These are phyloP conservation scores for Penicillium sp. DNA, from an alignment of 2,329 filamentous ascomycete genomes.

Conservation along the genomic window DNA sequence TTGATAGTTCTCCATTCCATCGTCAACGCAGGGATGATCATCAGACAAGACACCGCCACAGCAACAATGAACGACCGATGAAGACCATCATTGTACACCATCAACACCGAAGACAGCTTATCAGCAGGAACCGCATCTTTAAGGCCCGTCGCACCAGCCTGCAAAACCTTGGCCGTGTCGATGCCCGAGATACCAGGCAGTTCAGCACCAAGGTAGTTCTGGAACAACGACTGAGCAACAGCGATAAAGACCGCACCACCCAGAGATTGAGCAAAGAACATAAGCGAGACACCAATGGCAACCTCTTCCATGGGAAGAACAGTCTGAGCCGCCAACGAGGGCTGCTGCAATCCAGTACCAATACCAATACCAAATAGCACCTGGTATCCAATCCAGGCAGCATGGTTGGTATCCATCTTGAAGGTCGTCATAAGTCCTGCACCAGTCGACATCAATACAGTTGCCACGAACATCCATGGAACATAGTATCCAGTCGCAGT, in stretches of 20 bases:
- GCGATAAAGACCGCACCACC: slow-evolving; percentile 21
- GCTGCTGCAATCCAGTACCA: slow-evolving; percentile 20
- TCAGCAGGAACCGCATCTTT: slow-evolving; percentile 7
- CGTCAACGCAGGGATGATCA: slow-evolving; percentile 12
- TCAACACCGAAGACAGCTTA: slow-evolving; percentile 15
- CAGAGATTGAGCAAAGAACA: slow-evolving; percentile 22
- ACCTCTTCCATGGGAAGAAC: slow-evolving; percentile 16
- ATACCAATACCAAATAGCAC: slow-evolving; percentile 21
- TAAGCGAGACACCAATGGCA: slow-evolving; percentile 18
- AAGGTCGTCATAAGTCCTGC: slow-evolving; percentile 22
- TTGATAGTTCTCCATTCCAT: slow-evolving; percentile 20
- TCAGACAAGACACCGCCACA: slow-evolving; percentile 14
- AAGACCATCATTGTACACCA: slow-evolving; percentile 18
- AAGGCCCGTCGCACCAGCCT: slow-evolving; percentile 16
- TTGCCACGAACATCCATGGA: slow-evolving; percentile 39
- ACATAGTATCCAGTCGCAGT: slow-evolving; percentile 43
- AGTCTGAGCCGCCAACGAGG: slow-evolving; percentile 19
- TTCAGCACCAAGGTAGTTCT: slow-evolving; percentile 13
- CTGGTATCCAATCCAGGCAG: slow-evolving; percentile 24
- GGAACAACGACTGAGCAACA: slow-evolving; percentile 20
- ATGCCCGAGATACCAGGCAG: slow-evolving; percentile 15
- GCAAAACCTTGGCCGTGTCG: slow-evolving; percentile 8
- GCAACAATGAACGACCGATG: slow-evolving; percentile 16
- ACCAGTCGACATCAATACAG: slow-evolving; percentile 16
- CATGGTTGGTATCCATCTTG: slow-evolving; percentile 14